phyloP scores from a whole-genome alignment of 306 rosid genomes.

The Boehmeria nivea region DNA sequence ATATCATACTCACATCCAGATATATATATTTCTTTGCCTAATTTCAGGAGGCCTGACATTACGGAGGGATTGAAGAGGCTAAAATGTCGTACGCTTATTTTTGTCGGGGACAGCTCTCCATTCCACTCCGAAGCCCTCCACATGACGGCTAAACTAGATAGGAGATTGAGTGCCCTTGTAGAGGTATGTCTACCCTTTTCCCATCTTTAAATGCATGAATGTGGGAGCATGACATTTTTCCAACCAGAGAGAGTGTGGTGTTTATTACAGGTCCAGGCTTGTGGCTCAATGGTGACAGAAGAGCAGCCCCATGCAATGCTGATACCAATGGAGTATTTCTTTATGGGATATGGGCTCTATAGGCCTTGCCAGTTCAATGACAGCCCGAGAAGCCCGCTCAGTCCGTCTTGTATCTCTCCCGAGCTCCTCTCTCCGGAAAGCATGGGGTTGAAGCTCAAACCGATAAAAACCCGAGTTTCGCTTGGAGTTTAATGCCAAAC shows the following conservation, averaged over 20 bases:
- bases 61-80: slow-evolving; percentile 61
- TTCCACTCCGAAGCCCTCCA: slow-evolving; percentile 85
- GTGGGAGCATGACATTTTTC: neutral
- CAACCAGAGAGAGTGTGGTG: slow-evolving; percentile 17
- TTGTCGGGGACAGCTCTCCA: slow-evolving; percentile 92
- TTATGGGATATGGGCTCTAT: slow-evolving; percentile 81
- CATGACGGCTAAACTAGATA: slow-evolving; percentile 76
- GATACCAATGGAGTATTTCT: slow-evolving; percentile 84
- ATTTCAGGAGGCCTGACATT: slow-evolving; percentile 74
- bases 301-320: slow-evolving; percentile 97
- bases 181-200: slow-evolving; percentile 46
- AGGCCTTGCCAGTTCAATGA: slow-evolving; percentile 60
- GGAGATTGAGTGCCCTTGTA: slow-evolving; percentile 74
- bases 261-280: slow-evolving; percentile 73
- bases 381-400: slow-evolving; percentile 81
- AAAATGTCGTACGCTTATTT: slow-evolving; percentile 81
- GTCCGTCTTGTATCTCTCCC: slow-evolving; percentile 85
- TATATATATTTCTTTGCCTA: slow-evolving; percentile 6
- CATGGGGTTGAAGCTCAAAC: slow-evolving; percentile 93
- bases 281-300: slow-evolving; percentile 97
- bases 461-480: slow-evolving; percentile 71
- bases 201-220: slow-evolving; percentile 4
- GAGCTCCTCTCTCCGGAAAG: slow-evolving; percentile 96
- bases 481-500: slow-evolving; percentile 27
- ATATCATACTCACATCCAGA: neutral